These are phyloP conservation scores for Durotheca rogersii DNA, from an alignment of 495 filamentous ascomycete species.

Conservation along the genomic window DNA sequence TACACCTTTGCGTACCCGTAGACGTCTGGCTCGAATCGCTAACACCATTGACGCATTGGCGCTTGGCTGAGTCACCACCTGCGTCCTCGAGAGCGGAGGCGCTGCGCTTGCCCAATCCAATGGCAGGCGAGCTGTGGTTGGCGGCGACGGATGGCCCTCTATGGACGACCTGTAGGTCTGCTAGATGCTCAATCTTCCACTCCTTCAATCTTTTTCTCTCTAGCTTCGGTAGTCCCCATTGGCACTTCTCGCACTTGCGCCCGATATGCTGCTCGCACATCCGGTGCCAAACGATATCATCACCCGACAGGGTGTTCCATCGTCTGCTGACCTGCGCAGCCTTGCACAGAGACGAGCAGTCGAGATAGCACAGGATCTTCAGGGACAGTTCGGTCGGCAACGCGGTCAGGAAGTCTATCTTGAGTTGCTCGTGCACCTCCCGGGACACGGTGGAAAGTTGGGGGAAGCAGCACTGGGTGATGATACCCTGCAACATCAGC, in stretches of 20 bases:
- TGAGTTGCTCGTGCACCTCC: constrained; percentile 83
- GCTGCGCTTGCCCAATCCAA: constrained; percentile 33
- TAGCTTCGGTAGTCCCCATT: constrained; percentile 87
- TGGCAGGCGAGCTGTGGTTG: constrained; percentile 1
- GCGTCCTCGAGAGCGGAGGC: constrained; percentile 33
- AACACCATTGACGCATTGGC: constrained; percentile 44
- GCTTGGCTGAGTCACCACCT: constrained; percentile 42
- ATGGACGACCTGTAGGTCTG: constrained; percentile 30
- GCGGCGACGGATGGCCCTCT: constrained; percentile 16
- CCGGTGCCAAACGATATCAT: constrained; percentile 96
- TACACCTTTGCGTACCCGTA: constrained; percentile 32
- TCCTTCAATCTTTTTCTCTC: constrained; percentile 86
- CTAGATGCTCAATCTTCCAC: constrained; percentile 78
- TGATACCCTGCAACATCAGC: constrained; percentile 91
- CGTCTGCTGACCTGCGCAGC: constrained; percentile 89
- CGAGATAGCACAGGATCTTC: constrained; percentile 89
- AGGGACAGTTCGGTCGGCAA: constrained; percentile 88
- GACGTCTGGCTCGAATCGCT: constrained; percentile 5
- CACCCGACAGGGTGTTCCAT: constrained; percentile 87
- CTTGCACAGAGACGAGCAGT: constrained; percentile 95
- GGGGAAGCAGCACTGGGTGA: constrained; percentile 94
- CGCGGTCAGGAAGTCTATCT: constrained; percentile 90
- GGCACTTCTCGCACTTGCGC: constrained; percentile 93
- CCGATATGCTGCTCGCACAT: constrained; percentile 98
- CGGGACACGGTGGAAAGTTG: constrained; percentile 90